A percentile compares a stretch with the other conserved stretches of the same genome.
These are phyloP conservation scores for Penicillium daleae DNA, from an alignment of 495 filamentous ascomycete species.

Conservation along the genomic window DNA sequence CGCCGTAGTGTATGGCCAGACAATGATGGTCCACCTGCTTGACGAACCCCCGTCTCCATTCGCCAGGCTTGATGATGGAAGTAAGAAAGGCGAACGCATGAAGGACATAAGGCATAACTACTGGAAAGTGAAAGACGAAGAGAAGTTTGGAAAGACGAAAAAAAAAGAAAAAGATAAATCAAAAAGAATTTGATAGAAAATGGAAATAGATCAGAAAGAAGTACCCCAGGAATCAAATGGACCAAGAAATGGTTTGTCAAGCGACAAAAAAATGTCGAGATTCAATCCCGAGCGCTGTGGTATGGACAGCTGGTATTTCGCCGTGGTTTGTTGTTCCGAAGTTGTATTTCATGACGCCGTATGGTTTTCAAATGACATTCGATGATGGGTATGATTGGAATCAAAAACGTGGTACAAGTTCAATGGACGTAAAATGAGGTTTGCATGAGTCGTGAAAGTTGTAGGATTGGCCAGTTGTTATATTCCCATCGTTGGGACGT, in stretches of 20 bases:
- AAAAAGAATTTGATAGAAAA: neutral
- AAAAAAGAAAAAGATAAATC: neutral
- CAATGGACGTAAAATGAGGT: slow-evolving; percentile 16
- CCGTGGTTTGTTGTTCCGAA: slow-evolving; percentile 21
- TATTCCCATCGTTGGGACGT: slow-evolving; percentile 4
- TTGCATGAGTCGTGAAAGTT: slow-evolving; percentile 32
- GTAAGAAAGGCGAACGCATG: slow-evolving; percentile 2
- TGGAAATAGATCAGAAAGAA: slow-evolving; percentile 4
- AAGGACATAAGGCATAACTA: slow-evolving; percentile 7
- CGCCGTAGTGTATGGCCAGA: neutral
- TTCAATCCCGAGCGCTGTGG: slow-evolving; percentile 4
- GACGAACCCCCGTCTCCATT: slow-evolving; percentile 21
- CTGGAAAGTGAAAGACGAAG: slow-evolving; percentile 6
- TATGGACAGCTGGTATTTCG: slow-evolving; percentile 5
- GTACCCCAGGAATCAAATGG: neutral
- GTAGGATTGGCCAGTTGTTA: slow-evolving; percentile 2
- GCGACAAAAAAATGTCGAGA: slow-evolving; percentile 2
- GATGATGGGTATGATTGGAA: slow-evolving; percentile 33
- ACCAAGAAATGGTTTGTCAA: slow-evolving; percentile 10
- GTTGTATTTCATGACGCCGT: slow-evolving; percentile 32
- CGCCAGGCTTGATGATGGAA: slow-evolving; percentile 21
- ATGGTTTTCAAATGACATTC: slow-evolving; percentile 34
- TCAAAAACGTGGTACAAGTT: slow-evolving; percentile 26
- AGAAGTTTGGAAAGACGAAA: neutral
- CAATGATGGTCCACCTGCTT: slow-evolving; percentile 8